Base-by-base conservation (phyloP, 495 filamentous ascomycete species). In the Hypoxylon intermedium region DNA sequence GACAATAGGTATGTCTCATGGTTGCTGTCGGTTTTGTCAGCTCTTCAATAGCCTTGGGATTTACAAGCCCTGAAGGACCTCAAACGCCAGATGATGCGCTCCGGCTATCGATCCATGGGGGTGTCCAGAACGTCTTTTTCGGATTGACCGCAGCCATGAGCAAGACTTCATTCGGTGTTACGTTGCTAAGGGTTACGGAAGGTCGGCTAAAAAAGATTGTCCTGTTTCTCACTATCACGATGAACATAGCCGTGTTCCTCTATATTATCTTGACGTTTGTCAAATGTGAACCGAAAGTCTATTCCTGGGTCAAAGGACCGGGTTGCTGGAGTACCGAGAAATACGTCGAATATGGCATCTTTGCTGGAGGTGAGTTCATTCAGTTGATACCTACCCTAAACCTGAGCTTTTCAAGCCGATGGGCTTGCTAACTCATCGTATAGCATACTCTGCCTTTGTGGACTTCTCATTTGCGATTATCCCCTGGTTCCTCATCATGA, bases 211-310 rank as follows among this genome's bases (percentile, higher is more conserved):
- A 67, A 23, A 51, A 55, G 34, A 18, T 68, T 18, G 42, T 75
- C 26, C 54, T 74, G 20, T 62, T 69, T 30, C 53, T 77, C 15
- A 72, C 74, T 23, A 52, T 68, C 38, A 54, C 53, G 23, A 67
- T 77, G 36, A 78, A 77, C 57, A 33, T 74, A 15, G 65, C 70
- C 46, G 68, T 74, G 42, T 70, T 70, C 16, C 34, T 75, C n/a
- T 75, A 69, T 30, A 73, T 71, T 16, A 62, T 79, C 3, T 75
- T 78, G 37, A 69, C 68, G 6, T 80, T 71, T 62, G 47, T 76
- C 0, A 59, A 66, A 23, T 80, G 77, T 55, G 40, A 66, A 26
- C 75, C 77, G 9, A 58, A 67, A 18, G 31, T 53, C 9, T 75
- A 74, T 43, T 65, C 67, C 9, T 79, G 72, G 70, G 49, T 74